These are phyloP conservation scores for Coemansia sp. DNA, from an alignment of 192 early-diverging fungal genomes.

Conservation along the genomic window DNA sequence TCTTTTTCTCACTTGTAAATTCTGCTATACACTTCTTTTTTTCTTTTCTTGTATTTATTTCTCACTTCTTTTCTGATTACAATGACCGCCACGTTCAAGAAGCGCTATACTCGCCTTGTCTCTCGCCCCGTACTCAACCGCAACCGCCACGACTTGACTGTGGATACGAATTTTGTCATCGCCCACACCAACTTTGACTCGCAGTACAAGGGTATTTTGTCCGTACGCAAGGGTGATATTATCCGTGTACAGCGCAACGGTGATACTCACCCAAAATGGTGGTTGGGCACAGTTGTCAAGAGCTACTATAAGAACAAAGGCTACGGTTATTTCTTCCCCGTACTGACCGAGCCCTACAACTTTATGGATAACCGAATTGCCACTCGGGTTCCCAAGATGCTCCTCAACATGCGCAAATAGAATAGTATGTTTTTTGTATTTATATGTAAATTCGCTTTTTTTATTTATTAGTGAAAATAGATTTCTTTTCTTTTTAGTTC, in stretches of 20 bases:
- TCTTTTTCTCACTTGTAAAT: background rate
- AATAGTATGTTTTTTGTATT: background rate
- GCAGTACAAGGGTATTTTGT: conserved; percentile 36
- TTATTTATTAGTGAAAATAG: background rate
- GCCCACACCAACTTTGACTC: conserved; percentile 41
- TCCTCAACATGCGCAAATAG: conserved; percentile 16
- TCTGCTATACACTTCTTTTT: background rate
- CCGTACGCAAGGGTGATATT: conserved; percentile 43
- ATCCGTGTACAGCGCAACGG: conserved; percentile 34
- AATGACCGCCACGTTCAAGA: conserved; percentile 11
- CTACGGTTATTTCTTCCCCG: conserved; percentile 47
- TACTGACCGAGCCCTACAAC: conserved; percentile 37
- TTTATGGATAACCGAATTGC: conserved; percentile 52
- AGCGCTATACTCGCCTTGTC: background rate
- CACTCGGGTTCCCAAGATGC: conserved; percentile 37
- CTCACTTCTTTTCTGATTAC: background rate
- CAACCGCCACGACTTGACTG: conserved; percentile 23
- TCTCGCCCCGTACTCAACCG: conserved; percentile 6
- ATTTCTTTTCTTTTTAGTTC: conserved; percentile 4
- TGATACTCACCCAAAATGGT: conserved; percentile 36
- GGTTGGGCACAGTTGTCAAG: conserved; percentile 39
- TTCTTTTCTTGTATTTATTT: background rate
- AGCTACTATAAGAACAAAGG: conserved; percentile 48
- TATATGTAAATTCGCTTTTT: background rate
- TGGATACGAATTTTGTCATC: conserved; percentile 44